A percentile compares a stretch with the other conserved stretches of the same genome.
These are phyloP conservation scores for Perilla frutescens DNA, from an alignment of 257 asterid species.

Conservation along the genomic window DNA sequence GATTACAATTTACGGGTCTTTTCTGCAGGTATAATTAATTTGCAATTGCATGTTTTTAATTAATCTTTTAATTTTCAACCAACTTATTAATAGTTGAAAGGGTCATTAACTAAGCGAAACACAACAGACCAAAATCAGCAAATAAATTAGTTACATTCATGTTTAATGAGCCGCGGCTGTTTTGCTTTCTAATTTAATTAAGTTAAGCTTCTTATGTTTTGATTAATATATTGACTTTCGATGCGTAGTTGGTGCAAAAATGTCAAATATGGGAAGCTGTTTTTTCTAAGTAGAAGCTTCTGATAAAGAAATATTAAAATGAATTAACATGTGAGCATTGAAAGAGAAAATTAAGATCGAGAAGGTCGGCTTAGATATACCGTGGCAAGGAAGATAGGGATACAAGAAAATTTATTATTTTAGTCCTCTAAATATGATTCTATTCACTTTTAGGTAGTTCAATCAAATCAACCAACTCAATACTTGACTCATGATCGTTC, in stretches of 20 bases:
- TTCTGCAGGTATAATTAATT: background rate
- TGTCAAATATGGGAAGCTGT: slow-evolving; percentile 39
- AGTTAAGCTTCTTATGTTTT: background rate
- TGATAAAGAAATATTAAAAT: background rate
- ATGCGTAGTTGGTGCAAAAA: slow-evolving; percentile 27
- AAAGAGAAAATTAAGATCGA: background rate
- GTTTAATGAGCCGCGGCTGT: no score
- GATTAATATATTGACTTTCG: slow-evolving; percentile 20
- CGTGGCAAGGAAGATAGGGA: no score
- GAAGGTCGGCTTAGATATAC: no score
- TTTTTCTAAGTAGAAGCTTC: slow-evolving; percentile 28
- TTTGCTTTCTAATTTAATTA: no score
- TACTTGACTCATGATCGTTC: no score
- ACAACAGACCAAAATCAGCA: background rate
- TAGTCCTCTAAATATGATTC: no score
- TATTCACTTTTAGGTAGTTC: no score
- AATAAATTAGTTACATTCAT: background rate
- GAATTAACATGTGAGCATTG: background rate
- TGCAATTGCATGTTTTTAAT: background rate
- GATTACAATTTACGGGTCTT: slow-evolving; percentile 8
- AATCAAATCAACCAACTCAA: no score
- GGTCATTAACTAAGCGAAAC: slow-evolving; percentile 7
- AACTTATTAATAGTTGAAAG: background rate
- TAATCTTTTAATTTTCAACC: background rate
- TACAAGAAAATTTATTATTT: no score